Base-by-base conservation (phyloP, 495 filamentous ascomycete genomes). In the Penicillium desertorum region DNA sequence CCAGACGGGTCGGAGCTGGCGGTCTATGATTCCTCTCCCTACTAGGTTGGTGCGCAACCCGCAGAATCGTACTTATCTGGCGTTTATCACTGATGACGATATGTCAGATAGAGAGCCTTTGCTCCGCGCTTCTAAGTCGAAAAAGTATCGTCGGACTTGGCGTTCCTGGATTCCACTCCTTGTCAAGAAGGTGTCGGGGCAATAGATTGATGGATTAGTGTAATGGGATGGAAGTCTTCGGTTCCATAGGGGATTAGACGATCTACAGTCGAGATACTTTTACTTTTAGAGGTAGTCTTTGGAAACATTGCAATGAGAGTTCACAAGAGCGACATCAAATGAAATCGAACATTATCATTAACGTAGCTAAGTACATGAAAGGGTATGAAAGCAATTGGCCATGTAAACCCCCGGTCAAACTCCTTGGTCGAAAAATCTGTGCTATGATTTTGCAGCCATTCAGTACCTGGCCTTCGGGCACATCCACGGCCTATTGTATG, bases 211-310 rank as follows among this genome's bases (percentile, higher is more conserved):
- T 17, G 6, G n/a, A 39, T 7, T 39, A 39, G 16, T 8, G 16
- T 39, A 2, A 7, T 16, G 58, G 60, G 14, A 20, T 64, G 51
- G 62, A 68, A 4, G 16, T 65, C 34, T 71, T 70, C 48, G 16
- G 8, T 42, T 51, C 16, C 8, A 30, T 17, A 19, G 37, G 16
- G 7, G 19, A 12, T 51, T 17, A 7, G 14, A 41, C 67, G 56
- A 63, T 16, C 36, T 16, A 29, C 8, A 45, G 12, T 34, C 30
- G 16, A 14, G 54, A 29, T 48, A 30, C 4, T 37, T 17, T 36
- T 46, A 43, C 11, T 3, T n/a, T 9, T 3, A 39, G 16, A 9
- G 1, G 7, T 39, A n/a, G n/a, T 39, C 2, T 17, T 17, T 7
- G 23, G 27, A 43, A 54, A 32, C n/a, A 12, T 16, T 17, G 16